Evolutionary conservation across 768 basidiomycete genomes (phyloP), one percentile per base, ranked within the genome.

Genomic region (Suillus subluteus): DNA sequence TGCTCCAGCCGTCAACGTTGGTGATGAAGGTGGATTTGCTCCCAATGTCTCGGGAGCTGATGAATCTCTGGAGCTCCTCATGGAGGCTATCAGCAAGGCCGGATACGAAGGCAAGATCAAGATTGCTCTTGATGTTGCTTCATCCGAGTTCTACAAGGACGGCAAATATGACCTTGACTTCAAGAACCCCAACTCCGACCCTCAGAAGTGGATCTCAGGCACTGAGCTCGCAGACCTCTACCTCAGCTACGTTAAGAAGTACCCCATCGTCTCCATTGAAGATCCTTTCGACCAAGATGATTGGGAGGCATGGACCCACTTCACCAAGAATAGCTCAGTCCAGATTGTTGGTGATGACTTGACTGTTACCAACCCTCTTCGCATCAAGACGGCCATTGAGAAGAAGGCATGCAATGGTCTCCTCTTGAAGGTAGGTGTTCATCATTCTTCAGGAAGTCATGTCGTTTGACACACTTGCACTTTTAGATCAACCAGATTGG

Each of bases 281-380:
- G 98, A 99, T 80, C 97, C 98, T 79, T 99, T 99, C 82, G 97
- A 99, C 81, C 96, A 99, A 84, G 98, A 99, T 78, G 98, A 99
- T 83, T 98, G 95, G 95, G 95, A 95, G 78, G 95, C 96, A 50
- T 99, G 98, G 98, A 82, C 88, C 44, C 90, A 95, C 84, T 94
- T 98, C 82, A 98, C 92, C 73, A 80, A 83, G 73, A 80, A 87
- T 69, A 86, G 89, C 74, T 85, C 86, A 30, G 91, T 96, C 78
- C 95, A 97, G 82, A 91, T 96, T 70, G 95, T 96, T 69, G 94
- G 94, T 73, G 97, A 99, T 74, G 98, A 99, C 78, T 81, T 99
- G 82, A 97, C 96, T 16, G 98, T 99, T 73, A 99, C 98, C 75
- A 99, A 99, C 88, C 94, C 95, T 50, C 80, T 89, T 68, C 91